Conservation (phyloP, 2,329 filamentous ascomycete genomes). For the Calycina marina region DNA sequence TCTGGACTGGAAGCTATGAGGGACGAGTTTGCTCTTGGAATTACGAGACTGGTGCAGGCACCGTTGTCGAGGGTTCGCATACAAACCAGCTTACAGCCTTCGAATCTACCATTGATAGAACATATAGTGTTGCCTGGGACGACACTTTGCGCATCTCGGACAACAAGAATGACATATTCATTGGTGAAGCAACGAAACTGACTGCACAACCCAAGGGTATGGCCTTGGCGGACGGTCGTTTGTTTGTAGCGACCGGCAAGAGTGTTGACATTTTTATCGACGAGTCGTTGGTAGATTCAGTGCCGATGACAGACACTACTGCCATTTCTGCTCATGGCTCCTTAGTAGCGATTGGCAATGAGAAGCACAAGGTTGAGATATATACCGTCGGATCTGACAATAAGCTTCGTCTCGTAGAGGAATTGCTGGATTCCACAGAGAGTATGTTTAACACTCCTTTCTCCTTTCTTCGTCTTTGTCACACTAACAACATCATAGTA, state of each 20-base stretch:
- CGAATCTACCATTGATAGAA: conserved; percentile 41
- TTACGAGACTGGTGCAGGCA: conserved; percentile 49
- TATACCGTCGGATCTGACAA: conserved; percentile 49
- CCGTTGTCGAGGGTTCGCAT: conserved; percentile 65
- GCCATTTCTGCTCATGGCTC: conserved; percentile 55
- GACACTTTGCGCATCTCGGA: conserved; percentile 76
- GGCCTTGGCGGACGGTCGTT: conserved; percentile 33
- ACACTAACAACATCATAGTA: no score
- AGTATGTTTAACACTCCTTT: no score
- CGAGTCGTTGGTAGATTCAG: conserved; percentile 43
- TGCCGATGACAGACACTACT: conserved; percentile 43
- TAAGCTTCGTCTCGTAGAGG: conserved; percentile 29
- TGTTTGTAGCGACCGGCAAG: conserved; percentile 36
- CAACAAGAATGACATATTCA: conserved; percentile 58
- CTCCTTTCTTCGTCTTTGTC: no score
- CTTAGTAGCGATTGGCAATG: conserved; percentile 61
- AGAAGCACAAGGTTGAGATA: conserved; percentile 60
- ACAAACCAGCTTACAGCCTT: conserved; percentile 78
- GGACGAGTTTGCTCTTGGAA: conserved; percentile 82
- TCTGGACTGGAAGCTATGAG: conserved; percentile 88
- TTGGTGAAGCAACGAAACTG: conserved; percentile 52
- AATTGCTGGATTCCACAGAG: conserved; percentile 48
- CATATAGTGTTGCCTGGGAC: conserved; percentile 90
- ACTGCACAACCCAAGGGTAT: conserved; percentile 70
- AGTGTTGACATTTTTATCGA: conserved; percentile 45